phyloP scores from a whole-genome alignment of 2,329 filamentous ascomycete species.

The Pseudogymnoascus sp. region DNA sequence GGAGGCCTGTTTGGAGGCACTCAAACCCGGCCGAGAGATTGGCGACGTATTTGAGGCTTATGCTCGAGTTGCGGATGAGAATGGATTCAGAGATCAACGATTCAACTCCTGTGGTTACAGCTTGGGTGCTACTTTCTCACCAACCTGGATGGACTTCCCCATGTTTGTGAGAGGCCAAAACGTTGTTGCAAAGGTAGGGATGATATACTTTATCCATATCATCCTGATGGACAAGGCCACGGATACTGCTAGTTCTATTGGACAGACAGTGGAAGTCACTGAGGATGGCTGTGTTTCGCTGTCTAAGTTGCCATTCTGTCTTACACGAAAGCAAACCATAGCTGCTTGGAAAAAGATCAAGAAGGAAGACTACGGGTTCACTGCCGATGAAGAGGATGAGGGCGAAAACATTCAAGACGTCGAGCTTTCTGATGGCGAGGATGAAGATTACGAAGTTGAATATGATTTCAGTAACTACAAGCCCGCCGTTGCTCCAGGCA shows the following conservation, averaged over 20 bases:
- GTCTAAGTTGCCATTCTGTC: slow-evolving; percentile 29
- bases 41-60: slow-evolving; percentile 26
- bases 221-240: slow-evolving; percentile 31
- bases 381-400: slow-evolving; percentile 27
- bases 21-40: slow-evolving; percentile 25
- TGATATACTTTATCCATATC: slow-evolving; percentile 32
- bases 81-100: slow-evolving; percentile 27
- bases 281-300: slow-evolving; percentile 27
- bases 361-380: slow-evolving; percentile 31
- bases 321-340: slow-evolving; percentile 29
- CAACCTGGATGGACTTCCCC: slow-evolving; percentile 21
- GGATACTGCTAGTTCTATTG: slow-evolving; percentile 30
- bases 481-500: background rate
- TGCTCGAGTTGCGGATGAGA: slow-evolving; percentile 28
- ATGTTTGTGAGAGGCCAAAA: slow-evolving; percentile 19
- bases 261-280: slow-evolving; percentile 28
- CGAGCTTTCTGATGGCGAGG: slow-evolving; percentile 29
- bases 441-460: slow-evolving; percentile 30
- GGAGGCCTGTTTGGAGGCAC: slow-evolving; percentile 23
- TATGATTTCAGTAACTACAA: slow-evolving; percentile 30
- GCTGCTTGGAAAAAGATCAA: slow-evolving; percentile 30
- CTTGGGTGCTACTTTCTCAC: slow-evolving; percentile 26
- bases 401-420: slow-evolving; percentile 30
- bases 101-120: slow-evolving; percentile 29
- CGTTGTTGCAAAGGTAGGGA: slow-evolving; percentile 23